phyloP scores from a whole-genome alignment of 495 filamentous ascomycete species.

The Cryomyces minteri region DNA sequence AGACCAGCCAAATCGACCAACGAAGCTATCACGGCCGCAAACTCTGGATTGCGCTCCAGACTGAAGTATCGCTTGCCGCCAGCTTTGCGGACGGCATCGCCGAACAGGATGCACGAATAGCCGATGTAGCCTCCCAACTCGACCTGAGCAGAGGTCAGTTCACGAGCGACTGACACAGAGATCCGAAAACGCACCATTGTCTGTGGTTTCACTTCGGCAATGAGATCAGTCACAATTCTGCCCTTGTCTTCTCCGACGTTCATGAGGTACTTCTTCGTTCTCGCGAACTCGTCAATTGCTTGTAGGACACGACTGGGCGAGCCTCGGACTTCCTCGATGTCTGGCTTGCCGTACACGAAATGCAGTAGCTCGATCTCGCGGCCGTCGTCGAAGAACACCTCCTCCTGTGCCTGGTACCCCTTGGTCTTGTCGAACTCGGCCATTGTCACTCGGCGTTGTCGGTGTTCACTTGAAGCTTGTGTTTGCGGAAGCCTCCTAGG shows the following conservation, averaged over 20 bases:
- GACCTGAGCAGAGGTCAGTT: constrained; percentile 19
- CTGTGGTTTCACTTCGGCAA: constrained; percentile 41
- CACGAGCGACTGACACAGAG: constrained; percentile 1
- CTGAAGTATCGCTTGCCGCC: constrained; percentile 45
- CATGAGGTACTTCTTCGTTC: constrained; percentile 51
- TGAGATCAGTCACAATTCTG: constrained; percentile 42
- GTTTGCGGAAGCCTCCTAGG: constrained; percentile 24
- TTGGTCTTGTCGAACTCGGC: constrained; percentile 20
- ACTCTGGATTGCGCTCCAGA: constrained; percentile 49
- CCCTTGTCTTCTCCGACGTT: constrained; percentile 63
- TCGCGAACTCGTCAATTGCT: constrained; percentile 54
- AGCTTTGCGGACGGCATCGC: constrained; percentile 34
- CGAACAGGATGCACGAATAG: constrained; percentile 60
- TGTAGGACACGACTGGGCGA: constrained; percentile 43
- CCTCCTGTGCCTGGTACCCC: constrained; percentile 20
- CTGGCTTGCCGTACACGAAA: constrained; percentile 41
- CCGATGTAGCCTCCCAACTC: constrained; percentile 73
- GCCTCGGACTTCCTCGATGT: constrained; percentile 40
- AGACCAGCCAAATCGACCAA: constrained; percentile 53
- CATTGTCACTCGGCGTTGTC: constrained; percentile 23
- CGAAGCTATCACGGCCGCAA: constrained; percentile 40
- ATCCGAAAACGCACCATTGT: constrained; percentile 28
- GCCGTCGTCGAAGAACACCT: constrained; percentile 40
- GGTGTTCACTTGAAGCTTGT: no score
- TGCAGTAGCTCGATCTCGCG: constrained; percentile 57